A percentile compares a stretch with the other conserved stretches of the same genome.
Evolutionary conservation across 345 rosid species (phyloP).

Genomic region (Eucalyptus tenuipes): DNA sequence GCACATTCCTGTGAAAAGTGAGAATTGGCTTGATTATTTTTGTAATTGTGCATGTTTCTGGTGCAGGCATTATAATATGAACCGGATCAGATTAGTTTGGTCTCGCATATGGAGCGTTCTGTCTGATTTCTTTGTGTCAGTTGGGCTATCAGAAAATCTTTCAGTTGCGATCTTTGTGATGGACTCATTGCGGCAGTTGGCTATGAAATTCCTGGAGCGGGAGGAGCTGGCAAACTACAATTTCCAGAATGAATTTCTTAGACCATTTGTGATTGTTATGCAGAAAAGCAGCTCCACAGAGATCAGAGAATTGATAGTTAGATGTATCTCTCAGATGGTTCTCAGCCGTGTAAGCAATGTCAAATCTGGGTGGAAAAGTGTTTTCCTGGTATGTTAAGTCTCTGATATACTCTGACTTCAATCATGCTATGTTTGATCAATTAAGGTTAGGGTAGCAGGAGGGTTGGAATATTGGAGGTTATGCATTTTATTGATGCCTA

Average conservation of each 20-base stretch:
- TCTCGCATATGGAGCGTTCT: constrained; percentile 93
- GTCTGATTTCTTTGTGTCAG: constrained; percentile 88
- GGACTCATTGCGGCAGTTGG: constrained; percentile 96
- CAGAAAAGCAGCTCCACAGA: constrained; percentile 83
- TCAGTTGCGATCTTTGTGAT: constrained; percentile 95
- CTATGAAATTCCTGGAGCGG: constrained; percentile 93
- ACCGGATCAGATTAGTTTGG: constrained; percentile 97
- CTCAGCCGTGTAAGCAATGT: constrained; percentile 84
- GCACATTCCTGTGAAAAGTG: neutral
- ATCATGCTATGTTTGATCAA: neutral
- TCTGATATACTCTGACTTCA: neutral
- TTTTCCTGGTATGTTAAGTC: constrained; percentile 58
- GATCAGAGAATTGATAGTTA: constrained; percentile 80
- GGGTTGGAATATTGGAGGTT: neutral
- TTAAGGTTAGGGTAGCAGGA: neutral
- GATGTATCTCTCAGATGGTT: constrained; percentile 97
- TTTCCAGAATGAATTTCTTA: constrained; percentile 91
- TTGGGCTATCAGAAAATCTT: constrained; percentile 91
- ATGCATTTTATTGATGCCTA: neutral
- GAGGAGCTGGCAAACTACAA: constrained; percentile 97
- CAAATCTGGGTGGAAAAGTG: constrained; percentile 99
- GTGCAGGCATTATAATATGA: constrained; percentile 96
- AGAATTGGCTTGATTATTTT: neutral
- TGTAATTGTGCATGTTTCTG: neutral
- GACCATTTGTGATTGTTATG: constrained; percentile 93